Conservation (phyloP, 169 alveolate species). For the Cryptosporidium sp. region DNA sequence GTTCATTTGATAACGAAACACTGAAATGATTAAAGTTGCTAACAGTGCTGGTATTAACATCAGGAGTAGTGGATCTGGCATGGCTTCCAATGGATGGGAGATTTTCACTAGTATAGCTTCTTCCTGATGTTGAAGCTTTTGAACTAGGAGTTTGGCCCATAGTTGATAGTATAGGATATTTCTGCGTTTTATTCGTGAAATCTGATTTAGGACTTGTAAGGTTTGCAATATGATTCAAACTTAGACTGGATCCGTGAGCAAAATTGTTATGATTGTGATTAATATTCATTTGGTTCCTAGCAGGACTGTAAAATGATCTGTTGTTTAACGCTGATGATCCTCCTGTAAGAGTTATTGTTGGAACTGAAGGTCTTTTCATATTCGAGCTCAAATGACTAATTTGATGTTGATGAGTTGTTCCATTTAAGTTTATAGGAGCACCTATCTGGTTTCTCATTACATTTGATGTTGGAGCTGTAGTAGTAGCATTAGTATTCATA, state of each 20-base stretch:
- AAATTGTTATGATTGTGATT: not conserved
- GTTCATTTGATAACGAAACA: not conserved
- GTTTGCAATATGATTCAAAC: not conserved
- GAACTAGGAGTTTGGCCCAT: not conserved
- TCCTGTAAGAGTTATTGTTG: not conserved
- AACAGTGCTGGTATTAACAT: too few species aligned
- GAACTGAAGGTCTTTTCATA: not conserved
- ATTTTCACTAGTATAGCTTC: not conserved
- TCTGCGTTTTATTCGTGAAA: not conserved
- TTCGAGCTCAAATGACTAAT: not conserved
- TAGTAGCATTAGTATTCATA: not conserved
- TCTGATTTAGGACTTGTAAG: not conserved
- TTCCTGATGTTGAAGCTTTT: not conserved
- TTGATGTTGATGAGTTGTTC: not conserved
- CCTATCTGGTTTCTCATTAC: not conserved
- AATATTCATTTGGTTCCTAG: not conserved
- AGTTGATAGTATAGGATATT: not conserved
- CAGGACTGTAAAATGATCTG: not conserved
- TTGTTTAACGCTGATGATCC: not conserved
- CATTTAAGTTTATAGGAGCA: not conserved
- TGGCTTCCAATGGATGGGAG: not conserved
- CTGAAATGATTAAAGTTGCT: not conserved
- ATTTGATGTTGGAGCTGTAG: not conserved
- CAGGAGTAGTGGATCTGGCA: slow-evolving; percentile 16
- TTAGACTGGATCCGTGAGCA: not conserved